Base-by-base conservation (phyloP, 2,329 filamentous ascomycete species). In the Leptographium lundbergii region DNA sequence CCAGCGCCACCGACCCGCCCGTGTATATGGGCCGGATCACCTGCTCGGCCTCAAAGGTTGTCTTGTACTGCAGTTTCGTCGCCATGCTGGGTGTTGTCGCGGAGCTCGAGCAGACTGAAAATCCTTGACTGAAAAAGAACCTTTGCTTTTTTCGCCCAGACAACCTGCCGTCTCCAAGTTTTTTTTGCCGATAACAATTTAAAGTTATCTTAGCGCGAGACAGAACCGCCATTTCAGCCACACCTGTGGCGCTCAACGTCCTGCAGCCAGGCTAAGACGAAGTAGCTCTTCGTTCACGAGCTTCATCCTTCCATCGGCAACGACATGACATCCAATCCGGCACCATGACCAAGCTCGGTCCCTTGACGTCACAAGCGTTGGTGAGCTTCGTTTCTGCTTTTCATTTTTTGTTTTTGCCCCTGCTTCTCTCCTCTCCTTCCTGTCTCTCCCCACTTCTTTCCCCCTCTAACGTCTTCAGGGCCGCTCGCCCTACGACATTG, bases 11-110 rank as follows among this genome's bases (percentile, higher is more conserved):
- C 64, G 88, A 87, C 51, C 94, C 94, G 58, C 94, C 94, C 2
- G 92, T 96, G 69, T 94, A 96, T 56, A 97, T 92, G 24, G 94
- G 94, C 66, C 91, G 88, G 59, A 99, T 88, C 54, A 90, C 88
- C 67, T 87, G 84, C 64, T 81, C 81, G 60, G 87, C 82, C 68
- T 95, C 89, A 71, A 96, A 99, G 4, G 92, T 96, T 60, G 91
- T 96, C 77, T 91, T 95, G 66, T 82, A 77, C 22, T 81, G 76
- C 61, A 82, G 74, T 71, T 82, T 84, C 62, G 74, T 80, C 59
- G 84, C 80, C 84, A 87, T 84, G 59, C 62, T 64, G 57, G 57
- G 34, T 45, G 50, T 32, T 32, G 32, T 52, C 34, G 52, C 55
- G 54, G 27, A 32, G n/a, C 32, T 24, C 32, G 32, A 11, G 32